phyloP scores from a whole-genome alignment of 2,329 filamentous ascomycete species.

The Colletotrichum viniferum region DNA sequence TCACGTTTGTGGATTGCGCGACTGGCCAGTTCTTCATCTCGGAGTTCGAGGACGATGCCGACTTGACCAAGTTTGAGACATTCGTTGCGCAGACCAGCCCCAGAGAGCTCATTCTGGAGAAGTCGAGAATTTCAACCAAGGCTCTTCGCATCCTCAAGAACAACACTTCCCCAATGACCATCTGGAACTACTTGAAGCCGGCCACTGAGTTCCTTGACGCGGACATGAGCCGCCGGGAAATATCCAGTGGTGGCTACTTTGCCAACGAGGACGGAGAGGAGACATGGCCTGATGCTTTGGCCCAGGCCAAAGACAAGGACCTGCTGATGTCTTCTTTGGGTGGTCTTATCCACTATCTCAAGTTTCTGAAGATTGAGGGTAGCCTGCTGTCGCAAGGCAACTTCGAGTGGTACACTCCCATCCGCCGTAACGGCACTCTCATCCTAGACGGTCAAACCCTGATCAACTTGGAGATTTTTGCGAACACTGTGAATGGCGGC shows the following conservation, averaged over 20 bases:
- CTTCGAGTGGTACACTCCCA: constrained; percentile 91
- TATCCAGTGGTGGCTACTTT: constrained; percentile 83
- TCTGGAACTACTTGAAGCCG: constrained; percentile 93
- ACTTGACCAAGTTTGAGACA: constrained; percentile 96
- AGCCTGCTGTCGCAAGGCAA: constrained; percentile 88
- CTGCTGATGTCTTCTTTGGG: constrained; percentile 90
- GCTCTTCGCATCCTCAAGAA: constrained; percentile 93
- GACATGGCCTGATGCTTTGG: constrained; percentile 77
- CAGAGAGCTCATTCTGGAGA: constrained; percentile 88
- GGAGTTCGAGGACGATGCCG: constrained; percentile 87
- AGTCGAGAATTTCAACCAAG: constrained; percentile 84
- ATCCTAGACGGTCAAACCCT: constrained; percentile 95
- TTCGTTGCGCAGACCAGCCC: constrained; percentile 92
- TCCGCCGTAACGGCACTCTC: constrained; percentile 86
- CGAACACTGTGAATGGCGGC: constrained; percentile 89
- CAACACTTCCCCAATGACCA: constrained; percentile 88
- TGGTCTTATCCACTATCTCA: constrained; percentile 85
- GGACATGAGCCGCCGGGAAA: constrained; percentile 79
- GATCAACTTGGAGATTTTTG: constrained; percentile 97
- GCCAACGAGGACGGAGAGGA: constrained; percentile 56
- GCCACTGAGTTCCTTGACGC: constrained; percentile 90
- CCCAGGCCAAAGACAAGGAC: constrained; percentile 77
- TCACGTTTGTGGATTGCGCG: constrained; percentile 93
- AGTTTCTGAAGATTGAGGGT: constrained; percentile 84
- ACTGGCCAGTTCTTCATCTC: constrained; percentile 96